phyloP scores from a whole-genome alignment of 768 basidiomycete species.

The Lentinula detonsa region DNA sequence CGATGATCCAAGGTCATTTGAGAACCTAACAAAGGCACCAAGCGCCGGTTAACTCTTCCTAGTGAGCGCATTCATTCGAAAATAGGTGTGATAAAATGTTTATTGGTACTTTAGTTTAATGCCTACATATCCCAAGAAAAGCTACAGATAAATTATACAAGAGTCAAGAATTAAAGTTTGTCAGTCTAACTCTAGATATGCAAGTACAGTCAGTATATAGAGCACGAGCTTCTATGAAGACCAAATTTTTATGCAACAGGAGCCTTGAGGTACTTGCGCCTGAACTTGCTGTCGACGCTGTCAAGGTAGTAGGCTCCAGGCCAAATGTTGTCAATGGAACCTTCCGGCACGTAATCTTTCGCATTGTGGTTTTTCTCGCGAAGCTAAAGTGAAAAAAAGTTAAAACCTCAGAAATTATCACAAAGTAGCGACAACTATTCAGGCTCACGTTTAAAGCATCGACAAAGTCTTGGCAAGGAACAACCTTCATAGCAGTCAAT shows the following conservation, averaged over 20 bases:
- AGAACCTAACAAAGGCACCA: background rate
- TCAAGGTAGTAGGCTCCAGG: conserved; percentile 91
- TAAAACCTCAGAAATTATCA: background rate
- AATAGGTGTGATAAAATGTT: background rate
- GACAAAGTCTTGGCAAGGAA: conserved; percentile 89
- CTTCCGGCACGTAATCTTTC: conserved; percentile 75
- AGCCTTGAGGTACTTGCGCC: conserved; percentile 74
- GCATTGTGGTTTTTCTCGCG: conserved; percentile 97
- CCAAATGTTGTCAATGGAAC: conserved; percentile 90
- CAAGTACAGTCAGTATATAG: background rate
- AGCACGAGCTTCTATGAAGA: background rate
- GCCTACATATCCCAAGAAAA: conserved; percentile 5
- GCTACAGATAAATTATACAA: conserved; percentile 6
- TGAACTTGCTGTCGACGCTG: conserved; percentile 83
- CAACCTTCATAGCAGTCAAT: conserved; percentile 81
- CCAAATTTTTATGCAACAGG: conserved; percentile 26
- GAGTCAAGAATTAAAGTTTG: background rate
- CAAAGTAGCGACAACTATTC: background rate
- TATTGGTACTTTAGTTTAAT: conserved; percentile 2
- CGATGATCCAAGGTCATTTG: conserved; percentile 13
- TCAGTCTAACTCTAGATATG: background rate
- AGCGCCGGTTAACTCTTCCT: background rate
- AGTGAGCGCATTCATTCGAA: no score
- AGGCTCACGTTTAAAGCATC: conserved; percentile 64
- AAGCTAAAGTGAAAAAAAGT: conserved; percentile 41